Evolutionary conservation across 768 basidiomycete genomes (phyloP), one percentile per base, ranked within the genome.

Genomic region (Mycena crocata): DNA sequence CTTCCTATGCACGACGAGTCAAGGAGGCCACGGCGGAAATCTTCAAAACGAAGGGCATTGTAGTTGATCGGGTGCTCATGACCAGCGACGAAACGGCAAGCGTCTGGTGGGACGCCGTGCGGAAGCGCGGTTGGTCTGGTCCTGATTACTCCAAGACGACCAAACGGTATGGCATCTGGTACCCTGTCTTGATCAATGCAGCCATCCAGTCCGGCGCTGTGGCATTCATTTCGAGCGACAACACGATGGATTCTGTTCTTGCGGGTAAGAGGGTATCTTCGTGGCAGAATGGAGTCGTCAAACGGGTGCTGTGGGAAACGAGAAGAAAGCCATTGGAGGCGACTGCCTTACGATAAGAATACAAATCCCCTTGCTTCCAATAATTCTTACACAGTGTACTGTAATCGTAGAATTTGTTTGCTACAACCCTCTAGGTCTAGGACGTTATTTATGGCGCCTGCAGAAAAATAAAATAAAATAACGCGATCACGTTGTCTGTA

Each of bases 211-310:
- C 85, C 1, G 74, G 71, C 48, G 85, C 80, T 12, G 70, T 78
- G 21, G 87, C 84, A 26, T 82, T 87, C 64, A 80, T 88, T 5
- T 85, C 86, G 19, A 86, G 84, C 6, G 76, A 82, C 35, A 58
- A 74, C 31, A 84, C 84, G 44, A 86, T 85, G 19, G 85, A 84
- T 78, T 83, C 83, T 17, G 68, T 84, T 35, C 59, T 88, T 30
- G 83, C 85, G 1, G 73, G 72, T 21, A 78, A 83, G 26, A 74
- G 86, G 26, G 85, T 86, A 48, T 71, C 81, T 56, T 80, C 83
- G 31, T 87, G 86, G 86, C 68, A 82, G 9, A 77, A 73, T 48
- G 85, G 84, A 30, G 73, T 77, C 13, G 75, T 74, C 19, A 74
- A 77, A 46, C 75, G 72, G 51, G 77, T 84, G 31, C 71, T 71